Conservation (phyloP, 192 early-diverging fungal genomes). For the Coemansia sp. region DNA sequence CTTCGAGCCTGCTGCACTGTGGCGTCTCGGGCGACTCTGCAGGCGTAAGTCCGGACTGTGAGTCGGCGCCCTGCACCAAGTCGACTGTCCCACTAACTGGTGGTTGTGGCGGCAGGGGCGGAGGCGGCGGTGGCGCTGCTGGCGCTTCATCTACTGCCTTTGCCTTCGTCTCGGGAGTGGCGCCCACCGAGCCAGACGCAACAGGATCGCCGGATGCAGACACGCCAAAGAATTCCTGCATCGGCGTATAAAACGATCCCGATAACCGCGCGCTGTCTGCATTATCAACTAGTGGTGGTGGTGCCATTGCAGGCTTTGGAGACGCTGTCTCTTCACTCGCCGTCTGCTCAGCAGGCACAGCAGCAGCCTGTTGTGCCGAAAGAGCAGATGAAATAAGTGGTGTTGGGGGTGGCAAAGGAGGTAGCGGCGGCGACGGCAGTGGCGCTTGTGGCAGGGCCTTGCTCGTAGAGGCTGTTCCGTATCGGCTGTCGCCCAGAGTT, state of each 20-base stretch:
- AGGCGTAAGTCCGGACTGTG: slow-evolving; percentile 15
- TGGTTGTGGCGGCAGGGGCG: too few species aligned
- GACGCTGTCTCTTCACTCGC: neutral
- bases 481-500: slow-evolving; percentile 30
- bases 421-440: slow-evolving; percentile 2
- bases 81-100: neutral
- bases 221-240: slow-evolving; percentile 40
- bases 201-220: slow-evolving; percentile 15
- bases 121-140: neutral
- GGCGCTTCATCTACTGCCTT: neutral
- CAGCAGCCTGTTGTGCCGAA: slow-evolving; percentile 1
- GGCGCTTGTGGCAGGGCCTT: slow-evolving; percentile 40
- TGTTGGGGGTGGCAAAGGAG: neutral
- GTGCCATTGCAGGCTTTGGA: neutral
- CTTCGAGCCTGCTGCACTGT: slow-evolving; percentile 22
- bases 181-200: slow-evolving; percentile 3
- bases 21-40: slow-evolving; percentile 28
- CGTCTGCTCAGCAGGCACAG: neutral
- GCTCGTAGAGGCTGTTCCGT: slow-evolving; percentile 24
- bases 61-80: slow-evolving; percentile 27
- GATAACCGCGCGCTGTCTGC: neutral
- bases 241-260: slow-evolving; percentile 33
- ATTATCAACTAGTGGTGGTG: slow-evolving; percentile 1
- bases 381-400: neutral
- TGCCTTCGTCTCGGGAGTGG: neutral